These are phyloP conservation scores for Jaltomata sinuosa DNA, from an alignment of 257 asterid genomes.

Conservation along the genomic window DNA sequence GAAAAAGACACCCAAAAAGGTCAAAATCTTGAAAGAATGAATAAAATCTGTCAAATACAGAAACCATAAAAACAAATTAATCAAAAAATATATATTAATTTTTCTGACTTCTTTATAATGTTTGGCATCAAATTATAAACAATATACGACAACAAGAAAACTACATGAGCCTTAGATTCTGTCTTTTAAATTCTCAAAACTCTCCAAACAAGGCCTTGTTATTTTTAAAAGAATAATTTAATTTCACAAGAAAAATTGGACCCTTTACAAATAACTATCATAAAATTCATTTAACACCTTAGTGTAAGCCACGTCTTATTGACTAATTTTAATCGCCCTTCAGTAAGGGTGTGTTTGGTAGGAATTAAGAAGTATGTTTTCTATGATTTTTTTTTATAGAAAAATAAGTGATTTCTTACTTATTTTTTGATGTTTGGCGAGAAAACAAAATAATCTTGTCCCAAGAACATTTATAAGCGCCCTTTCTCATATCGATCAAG, in stretches of 20 bases:
- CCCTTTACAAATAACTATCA: neutral
- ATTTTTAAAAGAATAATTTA: neutral
- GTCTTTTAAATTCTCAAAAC: neutral
- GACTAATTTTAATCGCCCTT: neutral
- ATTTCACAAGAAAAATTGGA: neutral
- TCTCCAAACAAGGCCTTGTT: neutral
- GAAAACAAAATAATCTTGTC: neutral
- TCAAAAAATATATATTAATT: neutral
- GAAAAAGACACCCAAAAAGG: neutral
- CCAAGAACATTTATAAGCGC: neutral
- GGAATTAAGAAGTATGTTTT: neutral
- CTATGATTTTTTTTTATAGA: neutral
- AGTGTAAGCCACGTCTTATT: neutral
- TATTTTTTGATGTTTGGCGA: neutral
- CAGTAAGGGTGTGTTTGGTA: neutral
- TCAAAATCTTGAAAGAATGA: neutral
- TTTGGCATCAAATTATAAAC: neutral
- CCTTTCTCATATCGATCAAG: too few species aligned
- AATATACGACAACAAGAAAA: neutral
- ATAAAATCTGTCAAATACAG: neutral
- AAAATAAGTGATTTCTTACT: neutral
- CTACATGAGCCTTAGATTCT: neutral
- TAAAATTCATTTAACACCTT: neutral
- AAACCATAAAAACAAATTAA: neutral
- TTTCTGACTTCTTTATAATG: neutral